Conservation (phyloP, 768 basidiomycete genomes). For the Austroboletus eburneus region DNA sequence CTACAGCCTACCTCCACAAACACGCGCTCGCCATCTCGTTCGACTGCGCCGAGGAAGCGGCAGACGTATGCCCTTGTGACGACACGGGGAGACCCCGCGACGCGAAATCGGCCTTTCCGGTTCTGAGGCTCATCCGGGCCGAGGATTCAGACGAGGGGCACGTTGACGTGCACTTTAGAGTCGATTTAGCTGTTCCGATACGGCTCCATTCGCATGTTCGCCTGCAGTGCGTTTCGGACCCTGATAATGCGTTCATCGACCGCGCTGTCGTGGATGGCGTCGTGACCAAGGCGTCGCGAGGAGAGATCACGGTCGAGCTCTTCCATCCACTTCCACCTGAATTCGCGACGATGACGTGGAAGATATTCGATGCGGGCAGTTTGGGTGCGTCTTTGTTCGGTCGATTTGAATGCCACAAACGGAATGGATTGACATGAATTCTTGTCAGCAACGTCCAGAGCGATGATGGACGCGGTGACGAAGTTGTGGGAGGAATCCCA, state of each 20-base stretch:
- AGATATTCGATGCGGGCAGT: constrained; percentile 58
- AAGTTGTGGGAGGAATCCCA: constrained; percentile 41
- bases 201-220: constrained; percentile 66
- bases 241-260: constrained; percentile 46
- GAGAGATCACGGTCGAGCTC: constrained; percentile 51
- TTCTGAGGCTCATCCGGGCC: constrained; percentile 14
- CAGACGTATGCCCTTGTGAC: constrained; percentile 62
- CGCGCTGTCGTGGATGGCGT: constrained; percentile 52
- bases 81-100: constrained; percentile 51
- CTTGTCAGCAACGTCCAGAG: constrained; percentile 61
- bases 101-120: constrained; percentile 35
- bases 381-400: constrained; percentile 39
- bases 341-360: constrained; percentile 57
- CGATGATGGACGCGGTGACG: constrained; percentile 61
- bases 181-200: constrained; percentile 47
- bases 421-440: no score
- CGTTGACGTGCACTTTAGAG: constrained; percentile 50
- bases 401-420: no score
- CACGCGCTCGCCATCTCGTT: constrained; percentile 55
- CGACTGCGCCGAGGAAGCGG: constrained; percentile 64
- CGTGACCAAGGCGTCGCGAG: constrained; percentile 49
- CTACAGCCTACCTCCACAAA: constrained; percentile 46
- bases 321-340: constrained; percentile 61
- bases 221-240: constrained; percentile 52
- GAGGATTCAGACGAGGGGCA: constrained; percentile 30